Evolutionary conservation across 179 eudicot genomes (phyloP).

Genomic region (Silene noctiflora): DNA sequence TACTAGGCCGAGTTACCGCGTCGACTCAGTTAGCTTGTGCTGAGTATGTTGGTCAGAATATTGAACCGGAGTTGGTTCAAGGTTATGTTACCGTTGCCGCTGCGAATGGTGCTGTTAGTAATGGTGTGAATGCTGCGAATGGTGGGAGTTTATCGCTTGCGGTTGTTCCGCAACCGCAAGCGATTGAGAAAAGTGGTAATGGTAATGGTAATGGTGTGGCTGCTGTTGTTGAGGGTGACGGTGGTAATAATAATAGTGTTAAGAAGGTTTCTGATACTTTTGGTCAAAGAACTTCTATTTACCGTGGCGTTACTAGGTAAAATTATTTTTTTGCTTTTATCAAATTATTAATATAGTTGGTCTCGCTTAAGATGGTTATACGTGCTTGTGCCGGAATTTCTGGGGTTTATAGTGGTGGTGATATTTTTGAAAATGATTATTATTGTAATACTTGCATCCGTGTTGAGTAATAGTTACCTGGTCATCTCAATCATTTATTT

Average conservation of each 20-base stretch:
- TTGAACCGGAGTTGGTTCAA: constrained; percentile 45
- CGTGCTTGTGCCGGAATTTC: no score
- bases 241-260: constrained; percentile 36
- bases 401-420: no score
- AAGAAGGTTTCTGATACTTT: constrained; percentile 77
- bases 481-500: no score
- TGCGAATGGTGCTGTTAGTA: not conserved
- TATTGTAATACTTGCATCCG: no score
- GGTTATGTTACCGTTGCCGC: not conserved
- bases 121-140: constrained; percentile 1
- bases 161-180: constrained; percentile 32
- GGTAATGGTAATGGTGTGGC: constrained; percentile 15
- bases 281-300: constrained; percentile 89
- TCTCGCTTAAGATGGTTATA: no score
- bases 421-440: no score
- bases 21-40: constrained; percentile 31
- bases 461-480: no score
- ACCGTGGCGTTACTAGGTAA: constrained; percentile 93
- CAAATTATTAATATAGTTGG: no score
- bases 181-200: constrained; percentile 12
- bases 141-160: constrained; percentile 56
- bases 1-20: constrained; percentile 7
- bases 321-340: not conserved
- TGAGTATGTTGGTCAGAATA: constrained; percentile 48
- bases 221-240: constrained; percentile 36